A percentile compares a stretch with the other conserved stretches of the same genome.
phyloP scores from a whole-genome alignment of 2,329 filamentous ascomycete species.

The Stemphylium vesicarium region DNA sequence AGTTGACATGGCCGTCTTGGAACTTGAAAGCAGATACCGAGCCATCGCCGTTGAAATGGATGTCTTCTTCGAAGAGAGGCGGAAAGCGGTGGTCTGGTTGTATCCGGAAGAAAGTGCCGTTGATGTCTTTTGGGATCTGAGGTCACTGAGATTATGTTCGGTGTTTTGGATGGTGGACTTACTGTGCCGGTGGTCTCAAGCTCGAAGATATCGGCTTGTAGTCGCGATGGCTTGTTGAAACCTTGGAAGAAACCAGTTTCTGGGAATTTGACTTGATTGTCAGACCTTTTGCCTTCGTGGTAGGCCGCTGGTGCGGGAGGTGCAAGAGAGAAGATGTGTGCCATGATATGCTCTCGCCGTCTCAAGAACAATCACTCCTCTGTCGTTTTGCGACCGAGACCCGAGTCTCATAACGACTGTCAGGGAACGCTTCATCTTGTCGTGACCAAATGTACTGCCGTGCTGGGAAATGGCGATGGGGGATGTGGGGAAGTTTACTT shows the following conservation, averaged over 20 bases:
- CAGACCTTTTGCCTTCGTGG: constrained; percentile 28
- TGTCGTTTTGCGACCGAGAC: background rate
- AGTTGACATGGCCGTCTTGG: constrained; percentile 51
- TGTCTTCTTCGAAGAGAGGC: constrained; percentile 62
- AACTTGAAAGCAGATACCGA: constrained; percentile 53
- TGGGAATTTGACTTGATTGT: constrained; percentile 42
- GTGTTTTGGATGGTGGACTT: background rate
- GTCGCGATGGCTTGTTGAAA: constrained; percentile 50
- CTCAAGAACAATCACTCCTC: background rate
- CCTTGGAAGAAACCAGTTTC: constrained; percentile 47
- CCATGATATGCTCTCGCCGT: constrained; percentile 26
- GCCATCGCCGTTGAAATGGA: constrained; percentile 56
- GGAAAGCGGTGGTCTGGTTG: constrained; percentile 59
- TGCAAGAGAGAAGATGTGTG: constrained; percentile 44
- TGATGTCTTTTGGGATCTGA: constrained; percentile 51
- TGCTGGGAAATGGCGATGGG: background rate
- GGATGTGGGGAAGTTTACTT: constrained; percentile 20
- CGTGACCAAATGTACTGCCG: constrained; percentile 13
- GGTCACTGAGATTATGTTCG: background rate
- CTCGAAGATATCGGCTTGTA: constrained; percentile 51
- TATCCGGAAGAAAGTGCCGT: constrained; percentile 54
- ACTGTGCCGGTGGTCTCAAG: constrained; percentile 48
- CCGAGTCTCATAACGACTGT: background rate
- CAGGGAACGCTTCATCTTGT: background rate
- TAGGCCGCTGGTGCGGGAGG: constrained; percentile 33